A percentile compares a stretch with the other conserved stretches of the same genome.
These are phyloP conservation scores for Nasturtium officinale DNA, from an alignment of 345 rosid species.

Conservation along the genomic window DNA sequence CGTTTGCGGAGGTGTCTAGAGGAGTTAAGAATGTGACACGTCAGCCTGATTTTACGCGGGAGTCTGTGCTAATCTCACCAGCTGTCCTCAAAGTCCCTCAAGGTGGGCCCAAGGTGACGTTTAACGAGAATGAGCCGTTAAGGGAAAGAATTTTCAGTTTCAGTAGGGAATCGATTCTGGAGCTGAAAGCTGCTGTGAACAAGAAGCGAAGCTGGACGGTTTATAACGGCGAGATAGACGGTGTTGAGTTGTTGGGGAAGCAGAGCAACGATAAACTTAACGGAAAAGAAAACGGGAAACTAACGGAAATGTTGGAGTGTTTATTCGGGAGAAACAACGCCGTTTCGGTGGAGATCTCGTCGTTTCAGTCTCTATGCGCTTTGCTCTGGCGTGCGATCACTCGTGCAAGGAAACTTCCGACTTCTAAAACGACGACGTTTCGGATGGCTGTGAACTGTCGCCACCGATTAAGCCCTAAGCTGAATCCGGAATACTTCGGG, in stretches of 20 bases:
- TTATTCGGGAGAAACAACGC: constrained; percentile 45
- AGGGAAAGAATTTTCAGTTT: constrained; percentile 88
- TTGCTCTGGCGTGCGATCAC: constrained; percentile 86
- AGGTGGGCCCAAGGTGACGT: constrained; percentile 79
- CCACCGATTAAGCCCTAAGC: constrained; percentile 66
- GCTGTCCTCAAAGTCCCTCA: constrained; percentile 66
- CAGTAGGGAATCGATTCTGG: constrained; percentile 61
- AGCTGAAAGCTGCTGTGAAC: constrained; percentile 69
- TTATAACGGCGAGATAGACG: constrained; percentile 41
- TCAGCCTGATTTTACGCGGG: constrained; percentile 67
- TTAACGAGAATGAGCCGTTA: constrained; percentile 65
- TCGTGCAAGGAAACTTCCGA: constrained; percentile 72
- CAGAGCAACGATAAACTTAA: constrained; percentile 57
- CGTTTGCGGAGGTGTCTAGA: constrained; percentile 71
- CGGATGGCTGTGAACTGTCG: constrained; percentile 94
- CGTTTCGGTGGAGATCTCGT: constrained; percentile 67
- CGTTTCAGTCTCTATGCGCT: constrained; percentile 80
- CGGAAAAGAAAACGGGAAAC: constrained; percentile 42
- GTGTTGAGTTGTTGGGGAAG: constrained; percentile 69
- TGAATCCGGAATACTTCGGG: constrained; percentile 78
- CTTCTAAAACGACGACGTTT: constrained; percentile 65
- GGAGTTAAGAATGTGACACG: constrained; percentile 48
- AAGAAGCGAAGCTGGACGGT: constrained; percentile 24
- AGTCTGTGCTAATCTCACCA: constrained; percentile 61
- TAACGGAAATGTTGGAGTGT: constrained; percentile 46